A percentile compares a stretch with the other conserved stretches of the same genome.
Evolutionary conservation across 139 green algal species (phyloP).

Genomic region (Auxenochlorella pyrenoidosa): DNA sequence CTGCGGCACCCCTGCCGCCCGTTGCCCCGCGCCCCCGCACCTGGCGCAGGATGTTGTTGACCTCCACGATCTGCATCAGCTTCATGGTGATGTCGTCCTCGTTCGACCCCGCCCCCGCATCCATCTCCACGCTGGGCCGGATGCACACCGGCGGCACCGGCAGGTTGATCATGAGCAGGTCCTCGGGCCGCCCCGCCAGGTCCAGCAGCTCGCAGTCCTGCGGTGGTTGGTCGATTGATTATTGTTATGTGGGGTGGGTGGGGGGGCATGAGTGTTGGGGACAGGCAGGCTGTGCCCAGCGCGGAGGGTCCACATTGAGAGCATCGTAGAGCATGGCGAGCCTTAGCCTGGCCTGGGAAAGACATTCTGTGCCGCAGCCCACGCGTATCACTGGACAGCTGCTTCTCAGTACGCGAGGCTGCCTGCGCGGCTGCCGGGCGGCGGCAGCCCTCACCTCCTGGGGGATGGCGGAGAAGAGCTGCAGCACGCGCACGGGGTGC

Average conservation of each 20-base stretch:
- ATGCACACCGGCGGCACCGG: slow-evolving; percentile 97
- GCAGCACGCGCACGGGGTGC: slow-evolving; percentile 86
- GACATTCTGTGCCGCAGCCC: too few relatives aligned
- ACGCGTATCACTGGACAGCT: too few relatives aligned
- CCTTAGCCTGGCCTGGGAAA: too few relatives aligned
- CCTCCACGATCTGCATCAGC: slow-evolving; percentile 95
- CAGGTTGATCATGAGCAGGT: slow-evolving; percentile 88
- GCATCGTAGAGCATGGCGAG: too few relatives aligned
- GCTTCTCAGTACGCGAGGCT: too few relatives aligned
- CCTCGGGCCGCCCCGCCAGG: slow-evolving; percentile 80
- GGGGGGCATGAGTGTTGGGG: too few relatives aligned
- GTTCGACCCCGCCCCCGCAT: slow-evolving; percentile 87
- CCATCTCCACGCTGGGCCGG: slow-evolving; percentile 97
- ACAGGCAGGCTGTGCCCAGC: too few relatives aligned
- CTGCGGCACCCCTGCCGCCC: background rate
- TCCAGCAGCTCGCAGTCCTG: slow-evolving; percentile 67
- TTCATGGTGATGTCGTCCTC: slow-evolving; percentile 99
- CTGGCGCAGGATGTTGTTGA: slow-evolving; percentile 71
- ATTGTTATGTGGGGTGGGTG: too few relatives aligned
- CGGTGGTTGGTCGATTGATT: background rate
- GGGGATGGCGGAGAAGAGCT: slow-evolving; percentile 84
- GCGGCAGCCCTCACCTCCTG: slow-evolving; percentile 46
- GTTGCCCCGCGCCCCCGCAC: background rate
- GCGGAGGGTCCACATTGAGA: too few relatives aligned
- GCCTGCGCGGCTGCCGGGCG: too few relatives aligned